Evolutionary conservation across 2,329 filamentous ascomycete species (phyloP).

Genomic region (Capronia epimyces): DNA sequence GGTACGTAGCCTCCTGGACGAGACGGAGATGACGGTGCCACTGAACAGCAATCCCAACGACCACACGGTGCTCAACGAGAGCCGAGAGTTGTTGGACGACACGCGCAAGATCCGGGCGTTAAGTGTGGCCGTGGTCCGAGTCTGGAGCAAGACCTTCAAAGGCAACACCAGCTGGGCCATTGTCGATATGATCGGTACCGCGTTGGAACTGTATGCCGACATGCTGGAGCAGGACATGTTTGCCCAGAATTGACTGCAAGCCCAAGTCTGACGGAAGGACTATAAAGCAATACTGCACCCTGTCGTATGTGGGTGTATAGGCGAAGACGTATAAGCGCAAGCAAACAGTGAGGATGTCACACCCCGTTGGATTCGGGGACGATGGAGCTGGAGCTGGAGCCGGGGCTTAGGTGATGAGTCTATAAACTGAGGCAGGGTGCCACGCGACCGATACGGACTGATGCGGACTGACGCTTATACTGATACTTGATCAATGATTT

Average conservation of each 20-base stretch:
- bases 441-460: no score
- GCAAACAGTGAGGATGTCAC: no score
- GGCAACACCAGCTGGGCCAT: constrained; percentile 48
- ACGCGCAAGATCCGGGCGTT: constrained; percentile 42
- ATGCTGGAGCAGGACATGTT: constrained; percentile 36
- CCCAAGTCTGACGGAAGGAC: not conserved
- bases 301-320: not conserved
- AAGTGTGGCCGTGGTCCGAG: constrained; percentile 46
- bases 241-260: constrained; percentile 1
- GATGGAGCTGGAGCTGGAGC: no score
- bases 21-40: constrained; percentile 43
- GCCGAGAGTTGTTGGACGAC: constrained; percentile 40
- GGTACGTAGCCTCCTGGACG: constrained; percentile 48
- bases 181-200: constrained; percentile 44
- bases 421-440: no score
- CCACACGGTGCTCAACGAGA: constrained; percentile 18
- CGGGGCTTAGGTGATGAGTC: no score
- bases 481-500: no score
- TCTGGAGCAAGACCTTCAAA: constrained; percentile 47
- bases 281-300: not conserved
- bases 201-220: constrained; percentile 44
- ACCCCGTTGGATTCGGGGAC: no score
- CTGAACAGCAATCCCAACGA: constrained; percentile 25
- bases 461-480: no score
- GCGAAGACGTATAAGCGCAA: no score